Base-by-base conservation (phyloP, 257 asterid genomes). In the Handroanthus guayacan region DNA sequence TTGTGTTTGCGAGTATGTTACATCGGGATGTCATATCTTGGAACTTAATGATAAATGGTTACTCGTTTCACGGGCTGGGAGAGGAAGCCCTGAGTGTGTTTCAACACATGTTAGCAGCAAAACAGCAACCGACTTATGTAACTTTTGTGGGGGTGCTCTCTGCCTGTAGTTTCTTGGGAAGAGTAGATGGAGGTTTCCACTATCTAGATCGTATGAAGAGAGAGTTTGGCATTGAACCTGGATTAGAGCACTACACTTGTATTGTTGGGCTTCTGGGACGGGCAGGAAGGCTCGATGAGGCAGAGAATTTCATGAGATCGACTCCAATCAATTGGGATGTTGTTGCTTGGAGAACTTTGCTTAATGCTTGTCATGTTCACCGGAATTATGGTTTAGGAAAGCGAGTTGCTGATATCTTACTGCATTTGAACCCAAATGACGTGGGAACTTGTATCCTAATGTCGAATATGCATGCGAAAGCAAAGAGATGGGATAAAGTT, bases 231-330 rank as follows among this genome's bases (percentile, higher is more conserved):
- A 81, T 94, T 54, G 85, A 90, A 67, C 93, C 95, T 0, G 97
- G 97, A 34, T 72, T 90, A 81, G 97, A 94, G 86, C 97, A 94
- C 82, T 88, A 90, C 62, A 92, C 97, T 11, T 89, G 97, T 71
- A 82, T 94, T 17, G 84, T 94, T 37, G 95, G 97, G 67, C 87
- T 91, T 76, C 84, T 92, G 3, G 84, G 91, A 13, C 84, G 91
- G 85, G 91, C 93, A 3, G 92, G 95, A 39, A 75, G 80, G 84
- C 91, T 94, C 34, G 86, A 87, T 3, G 91, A 88, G 80, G 99
- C 99, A 14, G 90, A 82, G 78, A 78, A 76, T 56, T 94, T 90
- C 81, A 89, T 92, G 84, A 79, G 65, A 50, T 84, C 87, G 6
- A 83, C 52, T 39, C 92, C 89, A n/a, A 75, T 89, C 31, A 79